These are phyloP conservation scores for Rhizophora mangle DNA, from an alignment of 345 rosid species.

Conservation along the genomic window DNA sequence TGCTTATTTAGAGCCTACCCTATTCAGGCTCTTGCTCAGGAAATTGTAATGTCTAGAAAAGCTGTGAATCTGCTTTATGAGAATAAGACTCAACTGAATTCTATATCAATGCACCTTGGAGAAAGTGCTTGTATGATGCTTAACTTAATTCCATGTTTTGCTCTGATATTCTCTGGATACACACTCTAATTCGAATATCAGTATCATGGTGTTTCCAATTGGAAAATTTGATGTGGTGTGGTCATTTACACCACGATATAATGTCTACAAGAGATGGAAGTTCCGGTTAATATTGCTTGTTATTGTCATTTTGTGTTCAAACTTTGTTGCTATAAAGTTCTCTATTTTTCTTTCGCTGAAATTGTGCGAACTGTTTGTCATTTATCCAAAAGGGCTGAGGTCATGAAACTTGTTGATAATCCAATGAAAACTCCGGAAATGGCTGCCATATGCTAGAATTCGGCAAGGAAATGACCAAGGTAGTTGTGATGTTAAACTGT, in stretches of 20 bases:
- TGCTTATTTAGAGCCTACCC: neutral
- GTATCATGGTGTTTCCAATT: too few relatives aligned
- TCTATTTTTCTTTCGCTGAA: constrained; percentile 30
- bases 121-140: constrained; percentile 32
- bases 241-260: too few relatives aligned
- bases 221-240: too few relatives aligned
- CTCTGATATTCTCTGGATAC: neutral
- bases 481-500: constrained; percentile 11
- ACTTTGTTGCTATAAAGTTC: neutral
- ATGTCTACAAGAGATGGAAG: too few relatives aligned
- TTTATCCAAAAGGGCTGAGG: constrained; percentile 79
- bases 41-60: constrained; percentile 37
- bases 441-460: constrained; percentile 86
- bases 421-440: constrained; percentile 86
- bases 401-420: constrained; percentile 82
- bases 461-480: constrained; percentile 92
- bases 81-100: constrained; percentile 37
- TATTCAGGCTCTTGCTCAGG: constrained; percentile 35
- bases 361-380: constrained; percentile 86
- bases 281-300: too few relatives aligned
- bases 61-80: constrained; percentile 36
- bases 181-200: neutral
- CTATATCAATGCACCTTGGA: constrained; percentile 42
- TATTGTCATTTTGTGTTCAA: neutral
- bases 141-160: neutral